Percentiles rank a stretch among this genome's conserved stretches.
Evolutionary conservation across 768 basidiomycete species (phyloP).

Genomic region (Mycena haematopus): DNA sequence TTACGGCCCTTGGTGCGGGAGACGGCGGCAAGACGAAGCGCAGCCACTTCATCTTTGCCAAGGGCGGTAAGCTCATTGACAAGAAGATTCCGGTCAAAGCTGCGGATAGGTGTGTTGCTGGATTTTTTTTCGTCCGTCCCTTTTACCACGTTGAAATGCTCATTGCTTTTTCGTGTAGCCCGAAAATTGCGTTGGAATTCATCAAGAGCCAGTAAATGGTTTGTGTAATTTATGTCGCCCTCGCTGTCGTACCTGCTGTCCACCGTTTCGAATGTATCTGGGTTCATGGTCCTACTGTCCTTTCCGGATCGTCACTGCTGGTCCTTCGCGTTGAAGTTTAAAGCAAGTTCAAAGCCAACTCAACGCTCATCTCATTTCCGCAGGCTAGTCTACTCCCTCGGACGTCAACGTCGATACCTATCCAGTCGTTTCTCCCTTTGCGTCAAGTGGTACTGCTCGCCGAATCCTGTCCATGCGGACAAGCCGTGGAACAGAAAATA

Average conservation of each 20-base stretch:
- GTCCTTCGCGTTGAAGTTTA: too few species aligned
- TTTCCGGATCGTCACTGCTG: too few species aligned
- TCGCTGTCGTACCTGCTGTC: constrained; percentile 29
- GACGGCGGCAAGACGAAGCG: constrained; percentile 85
- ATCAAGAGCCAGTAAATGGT: constrained; percentile 54
- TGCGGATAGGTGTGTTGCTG: constrained; percentile 76
- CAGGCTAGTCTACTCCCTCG: too few species aligned
- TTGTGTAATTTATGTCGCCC: constrained; percentile 12
- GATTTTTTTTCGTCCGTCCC: too few species aligned
- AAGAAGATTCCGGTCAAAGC: constrained; percentile 89
- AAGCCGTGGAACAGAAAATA: too few species aligned
- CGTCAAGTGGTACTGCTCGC: too few species aligned
- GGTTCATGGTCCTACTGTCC: too few species aligned
- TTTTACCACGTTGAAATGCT: background rate
- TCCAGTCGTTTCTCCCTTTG: too few species aligned
- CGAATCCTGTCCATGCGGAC: too few species aligned
- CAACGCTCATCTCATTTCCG: too few species aligned
- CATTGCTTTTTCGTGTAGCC: constrained; percentile 49
- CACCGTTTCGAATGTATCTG: constrained; percentile 17
- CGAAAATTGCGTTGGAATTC: constrained; percentile 70
- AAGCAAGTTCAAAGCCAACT: too few species aligned
- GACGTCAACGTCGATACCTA: too few species aligned
- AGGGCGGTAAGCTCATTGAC: constrained; percentile 88
- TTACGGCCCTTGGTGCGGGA: constrained; percentile 82
- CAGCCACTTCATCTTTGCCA: constrained; percentile 92